Evolutionary conservation across 495 filamentous ascomycete genomes (phyloP).

Genomic region (Trichoderma asperelloides): DNA sequence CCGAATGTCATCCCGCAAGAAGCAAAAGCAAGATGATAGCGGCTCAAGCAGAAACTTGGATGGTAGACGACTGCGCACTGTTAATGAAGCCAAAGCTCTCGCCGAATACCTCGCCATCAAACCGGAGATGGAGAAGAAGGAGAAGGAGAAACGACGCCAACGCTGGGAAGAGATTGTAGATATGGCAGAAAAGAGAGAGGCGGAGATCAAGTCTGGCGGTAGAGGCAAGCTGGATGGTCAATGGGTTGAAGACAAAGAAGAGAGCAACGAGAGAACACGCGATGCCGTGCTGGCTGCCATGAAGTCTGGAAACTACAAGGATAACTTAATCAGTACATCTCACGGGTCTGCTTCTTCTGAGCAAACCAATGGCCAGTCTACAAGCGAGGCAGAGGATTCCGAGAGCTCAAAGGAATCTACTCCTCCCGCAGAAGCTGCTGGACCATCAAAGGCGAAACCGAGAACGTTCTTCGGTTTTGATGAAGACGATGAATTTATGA

Average conservation of each 20-base stretch:
- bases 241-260: constrained; percentile 91
- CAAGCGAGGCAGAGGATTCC: constrained; percentile 28
- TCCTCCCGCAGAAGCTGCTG: constrained; percentile 23
- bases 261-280: constrained; percentile 68
- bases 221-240: constrained; percentile 72
- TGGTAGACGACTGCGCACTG: constrained; percentile 78
- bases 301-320: constrained; percentile 52
- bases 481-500: constrained; percentile 87
- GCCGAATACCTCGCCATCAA: constrained; percentile 93
- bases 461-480: constrained; percentile 74
- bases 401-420: constrained; percentile 28
- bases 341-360: constrained; percentile 35
- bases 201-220: constrained; percentile 62
- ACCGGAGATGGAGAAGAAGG: constrained; percentile 90
- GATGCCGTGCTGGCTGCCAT: constrained; percentile 75
- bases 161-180: constrained; percentile 82
- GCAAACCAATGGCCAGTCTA: constrained; percentile 25
- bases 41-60: constrained; percentile 89
- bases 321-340: constrained; percentile 38
- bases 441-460: constrained; percentile 23
- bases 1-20: constrained; percentile 91
- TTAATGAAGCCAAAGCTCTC: constrained; percentile 88
- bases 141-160: constrained; percentile 72
- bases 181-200: constrained; percentile 67
- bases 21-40: constrained; percentile 74